phyloP scores from a whole-genome alignment of 2,329 filamentous ascomycete species.

The Trichoderma guizhouense region DNA sequence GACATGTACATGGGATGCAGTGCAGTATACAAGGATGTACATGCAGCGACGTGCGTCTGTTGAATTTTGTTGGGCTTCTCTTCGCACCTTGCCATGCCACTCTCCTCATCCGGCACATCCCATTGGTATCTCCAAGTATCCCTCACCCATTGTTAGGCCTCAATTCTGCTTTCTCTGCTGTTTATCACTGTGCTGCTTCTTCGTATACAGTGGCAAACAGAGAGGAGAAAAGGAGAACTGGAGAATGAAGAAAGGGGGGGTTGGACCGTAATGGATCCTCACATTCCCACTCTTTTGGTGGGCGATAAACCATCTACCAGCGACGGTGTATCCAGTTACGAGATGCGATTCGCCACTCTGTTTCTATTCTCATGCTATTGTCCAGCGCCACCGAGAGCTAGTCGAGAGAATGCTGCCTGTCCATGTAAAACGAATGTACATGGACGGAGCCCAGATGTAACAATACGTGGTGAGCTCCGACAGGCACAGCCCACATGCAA shows the following conservation, averaged over 20 bases:
- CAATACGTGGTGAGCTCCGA: slow-evolving; percentile 11
- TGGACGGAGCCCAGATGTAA: neutral
- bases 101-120: neutral
- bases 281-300: slow-evolving; percentile 5
- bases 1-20: neutral
- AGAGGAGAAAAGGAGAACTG: neutral
- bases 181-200: neutral
- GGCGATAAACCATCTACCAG: neutral
- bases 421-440: neutral
- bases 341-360: neutral
- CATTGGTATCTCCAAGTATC: neutral
- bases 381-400: neutral
- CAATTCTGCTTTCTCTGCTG: neutral
- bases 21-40: neutral
- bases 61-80: slow-evolving; percentile 7
- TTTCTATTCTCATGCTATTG: slow-evolving; percentile 12
- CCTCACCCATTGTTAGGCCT: neutral
- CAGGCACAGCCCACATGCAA: neutral
- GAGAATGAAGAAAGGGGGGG: neutral
- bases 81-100: neutral
- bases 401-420: neutral
- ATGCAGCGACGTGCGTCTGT: neutral
- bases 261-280: slow-evolving; percentile 6
- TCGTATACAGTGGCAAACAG: neutral
- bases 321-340: slow-evolving; percentile 7